A percentile compares a stretch with the other conserved stretches of the same genome.
Conservation (phyloP, 2,329 filamentous ascomycete species). For the Zasmidium angulare region DNA sequence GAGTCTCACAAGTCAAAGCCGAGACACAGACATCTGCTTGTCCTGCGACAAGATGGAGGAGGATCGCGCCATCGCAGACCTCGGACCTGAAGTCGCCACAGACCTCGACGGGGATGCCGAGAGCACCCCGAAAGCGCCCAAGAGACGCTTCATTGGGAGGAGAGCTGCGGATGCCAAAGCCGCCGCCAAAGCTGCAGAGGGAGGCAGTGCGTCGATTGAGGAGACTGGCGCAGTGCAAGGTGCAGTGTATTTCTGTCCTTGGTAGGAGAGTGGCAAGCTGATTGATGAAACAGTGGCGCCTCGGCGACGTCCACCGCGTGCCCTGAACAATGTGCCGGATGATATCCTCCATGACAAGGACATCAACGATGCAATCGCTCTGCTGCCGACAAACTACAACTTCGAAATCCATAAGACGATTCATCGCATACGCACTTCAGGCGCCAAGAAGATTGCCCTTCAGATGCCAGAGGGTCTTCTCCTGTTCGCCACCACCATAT, state of each 20-base stretch:
- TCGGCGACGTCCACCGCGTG: conserved; percentile 69
- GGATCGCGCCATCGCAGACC: conserved; percentile 67
- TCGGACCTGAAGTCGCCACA: conserved; percentile 65
- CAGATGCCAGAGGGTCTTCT: conserved; percentile 96
- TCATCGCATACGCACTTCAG: conserved; percentile 80
- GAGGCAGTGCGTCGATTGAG: conserved; percentile 42
- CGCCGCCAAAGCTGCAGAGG: conserved; percentile 43
- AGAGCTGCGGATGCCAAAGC: conserved; percentile 67
- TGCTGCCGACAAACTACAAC: conserved; percentile 93
- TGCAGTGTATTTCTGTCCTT: conserved; percentile 36
- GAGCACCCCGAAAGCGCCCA: conserved; percentile 66
- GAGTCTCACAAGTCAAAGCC: neutral
- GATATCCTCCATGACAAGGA: conserved; percentile 82
- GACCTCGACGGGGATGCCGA: conserved; percentile 54
- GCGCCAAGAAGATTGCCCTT: conserved; percentile 81
- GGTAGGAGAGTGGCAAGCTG: conserved; percentile 1
- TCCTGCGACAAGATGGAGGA: conserved; percentile 64
- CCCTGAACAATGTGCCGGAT: conserved; percentile 86
- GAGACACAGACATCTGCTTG: neutral
- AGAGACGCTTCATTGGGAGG: conserved; percentile 87
- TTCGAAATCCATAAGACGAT: conserved; percentile 99
- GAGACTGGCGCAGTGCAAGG: conserved; percentile 69
- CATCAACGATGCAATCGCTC: conserved; percentile 80
- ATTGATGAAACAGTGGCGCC: conserved; percentile 61
- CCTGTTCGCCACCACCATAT: conserved; percentile 94